A percentile compares a stretch with the other conserved stretches of the same genome.
Conservation (phyloP, 192 early-diverging fungal species). For the Backusella luteola region DNA sequence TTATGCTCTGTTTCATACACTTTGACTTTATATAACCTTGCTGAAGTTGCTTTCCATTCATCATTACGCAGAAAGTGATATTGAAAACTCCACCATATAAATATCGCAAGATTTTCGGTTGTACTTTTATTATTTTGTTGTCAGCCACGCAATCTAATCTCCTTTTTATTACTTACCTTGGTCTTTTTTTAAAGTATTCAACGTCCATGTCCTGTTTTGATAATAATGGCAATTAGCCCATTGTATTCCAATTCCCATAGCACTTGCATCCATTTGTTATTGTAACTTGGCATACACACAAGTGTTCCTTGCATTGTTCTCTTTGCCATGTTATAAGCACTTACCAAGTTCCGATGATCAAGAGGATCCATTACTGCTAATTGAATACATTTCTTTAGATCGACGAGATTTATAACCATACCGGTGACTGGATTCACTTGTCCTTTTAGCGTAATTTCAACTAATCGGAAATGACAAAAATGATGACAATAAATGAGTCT, state of each 20-base stretch:
- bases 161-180: constrained; percentile 47
- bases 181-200: constrained; percentile 62
- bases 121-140: constrained; percentile 54
- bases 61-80: constrained; percentile 18
- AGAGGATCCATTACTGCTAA: constrained; percentile 69
- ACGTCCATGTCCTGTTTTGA: constrained; percentile 75
- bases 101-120: constrained; percentile 87
- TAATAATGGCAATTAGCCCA: neutral
- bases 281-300: no score
- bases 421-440: constrained; percentile 75
- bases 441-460: constrained; percentile 71
- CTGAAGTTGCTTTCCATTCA: constrained; percentile 7
- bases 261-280: no score
- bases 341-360: constrained; percentile 86
- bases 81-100: constrained; percentile 70
- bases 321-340: neutral
- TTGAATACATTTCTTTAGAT: constrained; percentile 79
- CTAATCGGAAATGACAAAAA: constrained; percentile 25
- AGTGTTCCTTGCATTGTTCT: neutral
- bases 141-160: neutral
- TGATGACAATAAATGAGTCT: neutral
- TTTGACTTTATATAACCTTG: constrained; percentile 55
- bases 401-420: constrained; percentile 84
- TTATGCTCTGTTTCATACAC: constrained; percentile 73
- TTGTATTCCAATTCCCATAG: neutral